Base-by-base conservation (phyloP, 169 alveolate species). In the Plasmodium ovale region DNA sequence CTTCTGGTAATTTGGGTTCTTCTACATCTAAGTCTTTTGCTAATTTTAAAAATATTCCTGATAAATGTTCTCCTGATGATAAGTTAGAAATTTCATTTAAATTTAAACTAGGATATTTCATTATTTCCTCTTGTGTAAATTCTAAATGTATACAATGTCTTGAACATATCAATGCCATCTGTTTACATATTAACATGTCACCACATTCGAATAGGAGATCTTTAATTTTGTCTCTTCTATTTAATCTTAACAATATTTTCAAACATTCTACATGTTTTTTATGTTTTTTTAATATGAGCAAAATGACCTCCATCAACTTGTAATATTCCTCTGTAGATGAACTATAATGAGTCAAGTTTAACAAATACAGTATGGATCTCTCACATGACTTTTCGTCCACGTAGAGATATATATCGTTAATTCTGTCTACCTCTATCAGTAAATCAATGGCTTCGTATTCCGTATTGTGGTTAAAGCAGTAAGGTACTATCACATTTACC, bases 1-100 rank as follows among this genome's bases (percentile, higher is more conserved):
- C 97, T 62, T 97, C 98, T 3, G 99, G 99, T 64, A 94, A 94
- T 88, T 98, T 98, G 27, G 99, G 99, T 79, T 97, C 99, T 64
- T 97, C 85, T n/a, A 97, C 98, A 87, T 97, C 99, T 65, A 98
- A 90, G 71, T 97, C 99, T 87, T 96, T 95, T 1, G 98, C 99
- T 60, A 98, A 92, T 31, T 91, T 92, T 72, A 94, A 77, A 93
- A 96, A 98, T 54, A 96, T 95, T 42, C 96, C 95, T 69, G 94
- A 79, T 89, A 92, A 29, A 93, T 93, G 77, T 91, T 94, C 94
- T 87, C 98, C 96, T 95, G 97, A 31, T 97, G 97, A 90, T 95
- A 96, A 44, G 94, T 93, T 67, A n/a, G 74, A 54, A 35, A 94
- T 23, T 74, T 92, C 87, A 10, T 92, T 69, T 60, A 92, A 23